Evolutionary conservation across 192 early-diverging fungal genomes (phyloP).

Genomic region (Coemansia sp.): DNA sequence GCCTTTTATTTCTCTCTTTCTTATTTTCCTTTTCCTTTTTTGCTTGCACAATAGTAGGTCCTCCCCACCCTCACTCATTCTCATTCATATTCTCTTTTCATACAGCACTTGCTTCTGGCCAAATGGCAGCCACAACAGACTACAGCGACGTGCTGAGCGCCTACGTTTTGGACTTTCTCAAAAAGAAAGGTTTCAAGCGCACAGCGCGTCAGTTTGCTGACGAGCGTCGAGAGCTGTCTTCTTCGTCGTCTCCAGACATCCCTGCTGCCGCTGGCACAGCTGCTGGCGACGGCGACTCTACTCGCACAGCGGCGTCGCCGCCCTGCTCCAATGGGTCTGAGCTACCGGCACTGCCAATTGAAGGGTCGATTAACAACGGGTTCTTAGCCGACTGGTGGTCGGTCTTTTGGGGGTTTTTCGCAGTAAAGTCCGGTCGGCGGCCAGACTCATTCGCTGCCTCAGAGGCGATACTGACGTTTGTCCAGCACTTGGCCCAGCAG

Average conservation of each 20-base stretch:
- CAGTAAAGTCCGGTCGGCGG: constrained; percentile 21
- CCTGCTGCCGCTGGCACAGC: not conserved
- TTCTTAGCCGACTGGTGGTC: constrained; percentile 42
- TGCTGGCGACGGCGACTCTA: constrained; percentile 4
- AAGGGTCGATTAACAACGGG: constrained; percentile 8
- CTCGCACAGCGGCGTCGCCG: not conserved
- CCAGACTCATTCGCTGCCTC: not conserved
- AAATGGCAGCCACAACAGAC: not conserved
- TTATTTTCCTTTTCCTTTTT: not conserved
- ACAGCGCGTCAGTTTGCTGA: constrained; percentile 33
- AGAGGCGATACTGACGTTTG: constrained; percentile 23
- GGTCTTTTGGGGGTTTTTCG: constrained; percentile 38
- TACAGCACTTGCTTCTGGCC: not conserved
- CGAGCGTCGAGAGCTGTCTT: constrained; percentile 22
- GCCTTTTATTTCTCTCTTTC: not conserved
- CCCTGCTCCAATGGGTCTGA: not conserved
- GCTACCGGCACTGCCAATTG: constrained; percentile 9
- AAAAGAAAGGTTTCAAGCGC: constrained; percentile 27
- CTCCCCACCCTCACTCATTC: not conserved
- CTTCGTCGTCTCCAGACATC: not conserved
- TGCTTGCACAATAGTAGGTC: not conserved
- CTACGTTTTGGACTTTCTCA: constrained; percentile 46
- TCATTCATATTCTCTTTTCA: not conserved
- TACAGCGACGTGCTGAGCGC: constrained; percentile 28
- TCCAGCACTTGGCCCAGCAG: constrained; percentile 21